A percentile compares a stretch with the other conserved stretches of the same genome.
phyloP scores from a whole-genome alignment of 352 stramenopile species.

The Phytophthora sp. region DNA sequence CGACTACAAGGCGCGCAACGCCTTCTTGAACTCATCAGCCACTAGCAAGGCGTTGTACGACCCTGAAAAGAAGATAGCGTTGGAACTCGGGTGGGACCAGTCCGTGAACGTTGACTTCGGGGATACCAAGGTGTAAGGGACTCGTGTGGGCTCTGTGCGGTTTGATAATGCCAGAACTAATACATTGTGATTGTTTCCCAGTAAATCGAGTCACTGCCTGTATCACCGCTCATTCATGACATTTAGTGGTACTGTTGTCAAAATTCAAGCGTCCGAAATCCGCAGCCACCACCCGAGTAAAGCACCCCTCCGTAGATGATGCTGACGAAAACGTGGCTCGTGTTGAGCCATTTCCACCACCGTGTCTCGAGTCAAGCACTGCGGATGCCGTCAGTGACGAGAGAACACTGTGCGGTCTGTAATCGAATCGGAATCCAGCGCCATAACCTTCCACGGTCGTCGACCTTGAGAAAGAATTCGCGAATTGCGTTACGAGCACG shows the following conservation, averaged over 20 bases:
- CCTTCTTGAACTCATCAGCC: conserved; percentile 22
- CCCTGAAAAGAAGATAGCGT: conserved; percentile 10
- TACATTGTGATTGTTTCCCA: conserved; percentile 4
- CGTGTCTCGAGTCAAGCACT: conserved; percentile 27
- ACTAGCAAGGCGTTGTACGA: conserved; percentile 30
- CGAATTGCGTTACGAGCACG: conserved; percentile 49
- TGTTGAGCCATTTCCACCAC: conserved; percentile 30
- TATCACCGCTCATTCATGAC: conserved; percentile 11
- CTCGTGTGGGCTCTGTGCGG: no score
- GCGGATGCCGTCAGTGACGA: conserved; percentile 28
- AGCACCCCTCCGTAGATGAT: conserved; percentile 26
- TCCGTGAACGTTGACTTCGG: conserved; percentile 3
- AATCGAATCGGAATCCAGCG: conserved; percentile 18
- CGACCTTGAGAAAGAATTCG: conserved; percentile 51
- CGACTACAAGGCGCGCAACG: conserved; percentile 30
- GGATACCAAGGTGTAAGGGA: background rate
- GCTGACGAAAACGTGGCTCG: conserved; percentile 24
- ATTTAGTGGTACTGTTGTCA: conserved; percentile 26
- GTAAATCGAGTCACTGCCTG: background rate
- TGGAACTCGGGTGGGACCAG: conserved; percentile 16
- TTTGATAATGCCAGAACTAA: background rate
- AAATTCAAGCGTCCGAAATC: conserved; percentile 20
- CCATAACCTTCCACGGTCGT: conserved; percentile 25
- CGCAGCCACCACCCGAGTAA: conserved; percentile 19
- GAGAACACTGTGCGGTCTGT: conserved; percentile 21